phyloP scores from a whole-genome alignment of 257 asterid genomes.

The Cordia subcordata region DNA sequence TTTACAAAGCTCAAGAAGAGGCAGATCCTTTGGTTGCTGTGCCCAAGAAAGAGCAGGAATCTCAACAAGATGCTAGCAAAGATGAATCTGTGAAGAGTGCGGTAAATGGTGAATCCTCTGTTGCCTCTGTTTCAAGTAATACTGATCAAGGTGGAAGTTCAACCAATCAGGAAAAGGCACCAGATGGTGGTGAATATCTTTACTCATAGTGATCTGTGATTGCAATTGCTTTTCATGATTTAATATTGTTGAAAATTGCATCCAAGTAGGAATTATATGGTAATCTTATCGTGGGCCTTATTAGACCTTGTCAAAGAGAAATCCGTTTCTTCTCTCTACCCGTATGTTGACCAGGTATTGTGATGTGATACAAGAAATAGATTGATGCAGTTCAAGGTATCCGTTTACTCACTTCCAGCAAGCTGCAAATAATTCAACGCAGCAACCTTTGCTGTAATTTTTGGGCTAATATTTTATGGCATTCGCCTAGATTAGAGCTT shows the following conservation, averaged over 20 bases:
- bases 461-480: too few species aligned
- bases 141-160: conserved; percentile 40
- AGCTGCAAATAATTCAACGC: too few species aligned
- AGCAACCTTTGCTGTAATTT: too few species aligned
- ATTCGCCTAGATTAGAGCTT: too few species aligned
- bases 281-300: too few species aligned
- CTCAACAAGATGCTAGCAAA: conserved; percentile 47
- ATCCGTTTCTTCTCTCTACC: too few species aligned
- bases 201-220: conserved; percentile 5
- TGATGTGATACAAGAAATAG: too few species aligned
- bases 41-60: conserved; percentile 61
- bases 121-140: conserved; percentile 42
- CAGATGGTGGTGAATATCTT: conserved; percentile 35
- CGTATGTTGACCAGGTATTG: too few species aligned
- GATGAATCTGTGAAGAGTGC: conserved; percentile 48
- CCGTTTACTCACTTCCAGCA: too few species aligned
- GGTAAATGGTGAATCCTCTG: conserved; percentile 54
- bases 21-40: conserved; percentile 83
- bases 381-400: too few species aligned
- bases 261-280: too few species aligned
- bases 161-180: conserved; percentile 27
- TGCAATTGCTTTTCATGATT: neutral
- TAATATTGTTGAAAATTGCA: neutral
- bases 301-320: too few species aligned
- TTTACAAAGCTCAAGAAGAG: conserved; percentile 84